phyloP scores from a whole-genome alignment of 345 rosid species.

The Lenwebbia sp. region DNA sequence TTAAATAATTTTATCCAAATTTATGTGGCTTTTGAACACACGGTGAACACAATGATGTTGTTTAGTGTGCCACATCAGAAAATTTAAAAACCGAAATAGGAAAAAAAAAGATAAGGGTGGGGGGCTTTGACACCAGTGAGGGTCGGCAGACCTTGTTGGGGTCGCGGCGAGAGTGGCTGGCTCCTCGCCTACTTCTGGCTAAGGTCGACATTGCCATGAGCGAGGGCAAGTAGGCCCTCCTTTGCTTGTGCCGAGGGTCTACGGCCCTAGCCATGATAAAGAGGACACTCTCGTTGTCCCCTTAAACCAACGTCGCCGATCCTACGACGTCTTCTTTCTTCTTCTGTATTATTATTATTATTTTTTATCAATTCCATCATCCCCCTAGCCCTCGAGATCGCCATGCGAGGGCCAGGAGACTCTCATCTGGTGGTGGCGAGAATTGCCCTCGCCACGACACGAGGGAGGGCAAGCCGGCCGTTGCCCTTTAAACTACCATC shows the following conservation, averaged over 20 bases:
- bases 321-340: background rate
- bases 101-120: background rate
- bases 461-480: background rate
- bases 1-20: background rate
- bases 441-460: background rate
- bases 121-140: too few species aligned
- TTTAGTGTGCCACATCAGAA: background rate
- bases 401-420: background rate
- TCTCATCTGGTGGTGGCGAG: background rate
- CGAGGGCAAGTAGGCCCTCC: background rate
- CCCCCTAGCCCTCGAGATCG: background rate
- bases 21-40: background rate
- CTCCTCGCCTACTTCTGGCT: background rate
- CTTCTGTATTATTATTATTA: background rate
- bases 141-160: accelerated
- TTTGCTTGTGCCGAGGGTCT: background rate
- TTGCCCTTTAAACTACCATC: background rate
- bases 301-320: too few species aligned
- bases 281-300: background rate
- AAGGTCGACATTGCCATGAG: background rate
- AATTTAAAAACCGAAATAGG: background rate
- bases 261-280: background rate
- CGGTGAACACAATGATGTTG: background rate
- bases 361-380: background rate
- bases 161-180: background rate